These are phyloP conservation scores for Parachlorella kessleri DNA, from an alignment of 139 green algal genomes.

Conservation along the genomic window DNA sequence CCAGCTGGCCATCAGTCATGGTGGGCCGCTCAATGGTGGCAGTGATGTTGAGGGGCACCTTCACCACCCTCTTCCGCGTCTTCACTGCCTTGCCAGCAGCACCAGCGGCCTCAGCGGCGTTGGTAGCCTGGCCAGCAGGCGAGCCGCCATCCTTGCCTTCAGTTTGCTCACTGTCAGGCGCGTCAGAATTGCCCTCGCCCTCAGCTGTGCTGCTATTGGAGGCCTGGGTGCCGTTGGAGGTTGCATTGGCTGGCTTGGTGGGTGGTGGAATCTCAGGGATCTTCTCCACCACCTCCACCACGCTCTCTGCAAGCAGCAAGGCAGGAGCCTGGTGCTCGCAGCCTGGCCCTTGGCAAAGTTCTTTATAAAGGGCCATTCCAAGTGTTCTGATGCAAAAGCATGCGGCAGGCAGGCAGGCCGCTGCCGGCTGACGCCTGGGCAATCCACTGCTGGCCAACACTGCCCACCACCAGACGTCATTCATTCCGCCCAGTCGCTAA, in stretches of 20 bases:
- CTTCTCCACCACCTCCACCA: slow-evolving; percentile 43
- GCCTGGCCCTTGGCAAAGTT: no score
- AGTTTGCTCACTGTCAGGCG: background rate
- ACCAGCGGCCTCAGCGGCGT: slow-evolving; percentile 6
- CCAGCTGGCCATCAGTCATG: slow-evolving; percentile 30
- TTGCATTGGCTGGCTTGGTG: background rate
- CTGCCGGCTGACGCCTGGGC: no score
- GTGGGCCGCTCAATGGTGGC: slow-evolving; percentile 4
- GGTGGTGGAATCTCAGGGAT: background rate
- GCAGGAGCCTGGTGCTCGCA: background rate
- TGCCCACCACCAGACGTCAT: no score
- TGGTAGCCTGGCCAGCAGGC: background rate
- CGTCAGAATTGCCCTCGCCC: background rate
- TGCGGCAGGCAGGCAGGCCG: no score
- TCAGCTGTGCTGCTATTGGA: slow-evolving; percentile 12
- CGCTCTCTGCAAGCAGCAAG: slow-evolving; percentile 29
- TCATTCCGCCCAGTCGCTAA: no score
- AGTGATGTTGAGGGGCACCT: slow-evolving; percentile 41
- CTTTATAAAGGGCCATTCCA: no score
- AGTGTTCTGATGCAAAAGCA: no score
- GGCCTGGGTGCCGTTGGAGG: background rate
- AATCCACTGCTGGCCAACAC: no score
- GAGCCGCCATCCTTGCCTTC: background rate
- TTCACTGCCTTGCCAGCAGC: slow-evolving; percentile 20
- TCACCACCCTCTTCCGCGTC: slow-evolving; percentile 30